phyloP scores from a whole-genome alignment of 163 green algal genomes.

The Coccomyxa subellipsoidea region DNA sequence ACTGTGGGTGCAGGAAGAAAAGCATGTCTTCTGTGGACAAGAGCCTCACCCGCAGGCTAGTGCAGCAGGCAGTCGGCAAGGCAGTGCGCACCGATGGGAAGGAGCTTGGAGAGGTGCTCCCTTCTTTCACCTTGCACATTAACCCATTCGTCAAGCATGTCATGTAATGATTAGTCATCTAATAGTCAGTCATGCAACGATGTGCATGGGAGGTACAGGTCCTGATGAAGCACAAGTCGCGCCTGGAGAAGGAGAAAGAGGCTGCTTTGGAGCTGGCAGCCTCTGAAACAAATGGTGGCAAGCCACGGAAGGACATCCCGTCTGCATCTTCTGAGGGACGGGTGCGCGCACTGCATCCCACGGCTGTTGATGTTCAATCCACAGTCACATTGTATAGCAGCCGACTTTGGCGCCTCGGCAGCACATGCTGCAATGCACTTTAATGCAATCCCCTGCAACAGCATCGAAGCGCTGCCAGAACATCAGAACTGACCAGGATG shows the following conservation, averaged over 20 bases:
- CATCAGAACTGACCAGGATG: no score
- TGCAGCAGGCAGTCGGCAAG: constrained; percentile 10
- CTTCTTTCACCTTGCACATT: background rate
- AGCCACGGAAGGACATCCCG: background rate
- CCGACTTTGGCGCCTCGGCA: no score
- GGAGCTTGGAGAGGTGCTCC: constrained; percentile 18
- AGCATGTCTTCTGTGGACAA: constrained; percentile 18
- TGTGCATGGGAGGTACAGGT: background rate
- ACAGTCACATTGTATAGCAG: background rate
- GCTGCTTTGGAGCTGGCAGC: constrained; percentile 6
- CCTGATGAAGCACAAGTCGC: constrained; percentile 21
- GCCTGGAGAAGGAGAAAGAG: constrained; percentile 28
- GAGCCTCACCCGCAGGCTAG: constrained; percentile 9
- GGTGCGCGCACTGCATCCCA: no score
- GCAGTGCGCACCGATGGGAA: constrained; percentile 17
- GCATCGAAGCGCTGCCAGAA: no score
- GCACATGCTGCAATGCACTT: no score
- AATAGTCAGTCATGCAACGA: no score
- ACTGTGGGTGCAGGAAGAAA: constrained; percentile 15
- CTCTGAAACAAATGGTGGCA: background rate
- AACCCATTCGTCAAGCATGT: background rate
- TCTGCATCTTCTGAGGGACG: background rate
- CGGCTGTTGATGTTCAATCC: background rate
- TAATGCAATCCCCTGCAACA: no score
- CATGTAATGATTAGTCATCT: no score